phyloP scores from a whole-genome alignment of 2,329 filamentous ascomycete species.

The Pyrenophora teres region DNA sequence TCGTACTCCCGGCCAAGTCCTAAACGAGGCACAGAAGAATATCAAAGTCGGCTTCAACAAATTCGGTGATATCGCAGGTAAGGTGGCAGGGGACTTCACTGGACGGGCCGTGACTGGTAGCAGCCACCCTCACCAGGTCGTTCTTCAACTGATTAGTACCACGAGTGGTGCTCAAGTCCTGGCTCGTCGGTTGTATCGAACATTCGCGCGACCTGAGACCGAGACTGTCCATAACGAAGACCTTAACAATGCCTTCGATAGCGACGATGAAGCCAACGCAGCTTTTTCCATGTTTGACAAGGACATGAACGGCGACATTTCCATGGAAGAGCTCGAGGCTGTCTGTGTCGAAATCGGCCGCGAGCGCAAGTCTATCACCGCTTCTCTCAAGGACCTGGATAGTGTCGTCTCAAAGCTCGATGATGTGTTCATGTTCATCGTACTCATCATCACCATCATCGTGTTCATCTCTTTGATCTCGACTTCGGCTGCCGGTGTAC shows the following conservation, averaged over 20 bases:
- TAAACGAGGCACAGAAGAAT: conserved; percentile 72
- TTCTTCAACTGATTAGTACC: conserved; percentile 74
- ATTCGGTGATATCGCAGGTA: conserved; percentile 83
- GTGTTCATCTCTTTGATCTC: conserved; percentile 91
- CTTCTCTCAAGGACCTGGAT: conserved; percentile 91
- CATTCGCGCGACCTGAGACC: conserved; percentile 73
- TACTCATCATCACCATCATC: conserved; percentile 77
- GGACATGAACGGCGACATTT: conserved; percentile 95
- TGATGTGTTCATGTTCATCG: conserved; percentile 85
- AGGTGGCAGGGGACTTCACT: conserved; percentile 89
- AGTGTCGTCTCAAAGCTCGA: conserved; percentile 91
- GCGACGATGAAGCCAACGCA: conserved; percentile 82
- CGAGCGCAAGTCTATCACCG: conserved; percentile 93
- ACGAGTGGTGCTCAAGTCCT: conserved; percentile 79
- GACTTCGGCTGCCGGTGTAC: conserved; percentile 82
- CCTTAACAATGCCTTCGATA: conserved; percentile 76
- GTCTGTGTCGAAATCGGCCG: conserved; percentile 93
- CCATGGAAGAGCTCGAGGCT: conserved; percentile 89
- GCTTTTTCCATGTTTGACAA: conserved; percentile 95
- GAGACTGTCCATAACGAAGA: conserved; percentile 81
- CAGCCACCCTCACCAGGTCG: conserved; percentile 82
- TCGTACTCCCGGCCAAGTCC: conserved; percentile 73
- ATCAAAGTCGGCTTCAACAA: conserved; percentile 77
- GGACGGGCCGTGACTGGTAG: conserved; percentile 70
- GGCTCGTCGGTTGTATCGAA: conserved; percentile 85